Base-by-base conservation (phyloP, 2,329 filamentous ascomycete species). In the Diaporthe sp. region DNA sequence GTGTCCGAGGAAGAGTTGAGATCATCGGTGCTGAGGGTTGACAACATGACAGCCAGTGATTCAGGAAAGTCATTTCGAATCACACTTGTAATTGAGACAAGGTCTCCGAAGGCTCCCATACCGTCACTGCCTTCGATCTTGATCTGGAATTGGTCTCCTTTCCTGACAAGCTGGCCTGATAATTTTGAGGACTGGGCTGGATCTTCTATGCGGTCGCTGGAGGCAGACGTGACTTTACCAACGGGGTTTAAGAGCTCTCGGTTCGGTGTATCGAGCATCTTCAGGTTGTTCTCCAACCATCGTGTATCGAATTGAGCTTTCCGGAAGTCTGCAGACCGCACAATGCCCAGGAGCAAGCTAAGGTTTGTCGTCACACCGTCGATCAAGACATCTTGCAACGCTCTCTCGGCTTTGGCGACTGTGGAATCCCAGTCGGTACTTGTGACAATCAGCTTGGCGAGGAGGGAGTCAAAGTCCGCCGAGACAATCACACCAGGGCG, bases 401-500 rank as follows among this genome's bases (percentile, higher is more conserved):
- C 90, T 44, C 89, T 82, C 68, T 83, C 83, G 0, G 89, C 88
- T 79, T 92, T 92, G 2, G 79, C 78, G 1, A 92, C 84, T 0
- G 83, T 84, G 17, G 84, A 85, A n/a, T 83, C 77, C 88, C 89
- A 92, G 10, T 82, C 86, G 0, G 84, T 79, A 0, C 87, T 88
- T 1, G 88, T 90, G 65, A 92, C 81, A 47, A 92, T 88, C 73
- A 92, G 83, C 75, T 92, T 92, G 7, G 89, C 89, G 5, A 92
- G 79, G 2, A 92, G 83, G 70, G 87, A 89, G 79, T 92, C 90
- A 76, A 91, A 92, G 47, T 90, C 87, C 1, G 88, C 83, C 0
- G 86, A 86, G 0, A 92, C 83, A 6, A 89, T 79, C 1, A 82
- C 81, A 1, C 82, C 81, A 15, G 80, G 79, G n/a, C 85, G 81